These are phyloP conservation scores for Epichloe brachyelytri DNA, from an alignment of 2,329 filamentous ascomycete genomes.

Conservation along the genomic window DNA sequence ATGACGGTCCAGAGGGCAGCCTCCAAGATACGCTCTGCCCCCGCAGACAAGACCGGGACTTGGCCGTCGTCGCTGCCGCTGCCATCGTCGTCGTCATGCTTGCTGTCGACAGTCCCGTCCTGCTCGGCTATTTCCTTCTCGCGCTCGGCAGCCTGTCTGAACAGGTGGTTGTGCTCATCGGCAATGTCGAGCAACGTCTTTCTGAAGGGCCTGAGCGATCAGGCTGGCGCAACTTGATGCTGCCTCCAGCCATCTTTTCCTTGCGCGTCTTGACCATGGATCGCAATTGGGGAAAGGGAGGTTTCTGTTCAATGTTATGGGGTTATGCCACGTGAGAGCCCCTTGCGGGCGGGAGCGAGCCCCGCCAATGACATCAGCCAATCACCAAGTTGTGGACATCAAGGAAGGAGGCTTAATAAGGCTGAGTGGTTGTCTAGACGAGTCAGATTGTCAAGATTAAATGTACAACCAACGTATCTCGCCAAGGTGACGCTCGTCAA, in stretches of 20 bases:
- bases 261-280: constrained; percentile 38
- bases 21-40: constrained; percentile 40
- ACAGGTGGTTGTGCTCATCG: constrained; percentile 46
- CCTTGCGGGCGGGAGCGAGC: no score
- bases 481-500: no score
- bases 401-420: no score
- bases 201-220: constrained; percentile 48
- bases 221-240: constrained; percentile 54
- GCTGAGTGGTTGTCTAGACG: no score
- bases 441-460: no score
- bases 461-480: no score
- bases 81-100: constrained; percentile 10
- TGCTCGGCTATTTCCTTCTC: constrained; percentile 19
- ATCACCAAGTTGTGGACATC: no score
- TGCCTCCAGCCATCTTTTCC: constrained; percentile 30
- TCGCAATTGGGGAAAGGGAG: no score
- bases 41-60: constrained; percentile 24
- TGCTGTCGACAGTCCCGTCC: constrained; percentile 9
- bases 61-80: constrained; percentile 15
- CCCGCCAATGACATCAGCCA: no score
- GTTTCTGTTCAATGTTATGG: no score
- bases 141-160: constrained; percentile 33
- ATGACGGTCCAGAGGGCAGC: constrained; percentile 45
- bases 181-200: constrained; percentile 64
- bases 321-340: no score